Evolutionary conservation across 345 rosid species (phyloP).

Genomic region (Eucalyptus sp.): DNA sequence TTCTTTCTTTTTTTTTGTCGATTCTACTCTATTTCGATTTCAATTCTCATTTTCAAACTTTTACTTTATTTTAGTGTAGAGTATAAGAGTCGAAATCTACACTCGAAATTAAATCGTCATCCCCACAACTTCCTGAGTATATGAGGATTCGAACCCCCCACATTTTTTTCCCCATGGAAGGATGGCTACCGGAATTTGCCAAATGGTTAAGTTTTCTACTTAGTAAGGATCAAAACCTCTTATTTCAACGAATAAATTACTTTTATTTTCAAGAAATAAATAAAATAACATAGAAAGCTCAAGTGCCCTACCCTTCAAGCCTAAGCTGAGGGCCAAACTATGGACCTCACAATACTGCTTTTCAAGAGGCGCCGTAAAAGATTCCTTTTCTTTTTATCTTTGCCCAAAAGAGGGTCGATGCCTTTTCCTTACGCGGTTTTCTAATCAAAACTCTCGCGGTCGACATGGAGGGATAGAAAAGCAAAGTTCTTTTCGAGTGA

Average conservation of each 20-base stretch:
- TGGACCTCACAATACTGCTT: neutral
- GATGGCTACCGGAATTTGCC: too few relatives aligned
- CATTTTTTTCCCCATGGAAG: rapidly evolving
- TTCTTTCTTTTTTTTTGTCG: rapidly evolving
- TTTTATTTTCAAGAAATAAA: neutral
- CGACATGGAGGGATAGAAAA: neutral
- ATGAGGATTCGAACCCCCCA: rapidly evolving
- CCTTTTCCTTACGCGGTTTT: neutral
- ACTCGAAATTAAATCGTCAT: rapidly evolving
- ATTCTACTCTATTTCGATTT: rapidly evolving
- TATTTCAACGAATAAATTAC: neutral
- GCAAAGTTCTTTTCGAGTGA: neutral
- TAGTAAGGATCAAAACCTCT: neutral
- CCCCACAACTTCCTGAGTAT: rapidly evolving
- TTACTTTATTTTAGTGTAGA: rapidly evolving
- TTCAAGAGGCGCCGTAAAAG: neutral
- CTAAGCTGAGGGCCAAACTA: neutral
- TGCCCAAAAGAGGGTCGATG: neutral
- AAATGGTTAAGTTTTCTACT: too few relatives aligned
- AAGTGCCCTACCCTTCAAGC: neutral
- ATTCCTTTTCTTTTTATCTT: neutral
- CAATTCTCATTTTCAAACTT: too few relatives aligned
- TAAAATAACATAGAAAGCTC: neutral
- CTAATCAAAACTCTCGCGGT: neutral
- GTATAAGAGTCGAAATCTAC: rapidly evolving